A percentile compares a stretch with the other conserved stretches of the same genome.
Evolutionary conservation across 345 rosid species (phyloP).

Genomic region (Reutealis trisperma): DNA sequence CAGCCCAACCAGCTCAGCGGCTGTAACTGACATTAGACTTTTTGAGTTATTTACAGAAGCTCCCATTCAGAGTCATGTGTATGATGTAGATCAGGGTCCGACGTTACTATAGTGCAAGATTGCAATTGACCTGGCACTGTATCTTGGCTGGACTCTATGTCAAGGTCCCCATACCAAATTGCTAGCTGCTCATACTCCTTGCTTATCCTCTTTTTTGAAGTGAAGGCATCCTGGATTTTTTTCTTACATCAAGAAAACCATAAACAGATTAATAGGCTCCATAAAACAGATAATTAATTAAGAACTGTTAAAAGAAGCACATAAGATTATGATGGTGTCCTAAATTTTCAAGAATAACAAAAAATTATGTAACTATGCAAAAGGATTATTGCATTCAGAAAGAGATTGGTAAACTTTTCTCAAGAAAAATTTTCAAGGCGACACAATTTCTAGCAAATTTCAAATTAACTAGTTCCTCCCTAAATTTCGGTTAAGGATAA

Average conservation of each 20-base stretch:
- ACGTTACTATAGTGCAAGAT: constrained; percentile 15
- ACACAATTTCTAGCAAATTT: neutral
- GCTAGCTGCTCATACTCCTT: constrained; percentile 82
- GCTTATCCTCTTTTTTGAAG: constrained; percentile 49
- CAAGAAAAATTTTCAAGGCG: neutral
- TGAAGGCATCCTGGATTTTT: constrained; percentile 64
- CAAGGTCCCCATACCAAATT: constrained; percentile 70
- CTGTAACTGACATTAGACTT: neutral
- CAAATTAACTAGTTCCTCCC: too few relatives aligned
- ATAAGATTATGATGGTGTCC: neutral
- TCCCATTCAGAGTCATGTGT: constrained; percentile 62
- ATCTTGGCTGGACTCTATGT: constrained; percentile 38
- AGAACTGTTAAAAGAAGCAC: neutral
- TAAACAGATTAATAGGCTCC: neutral
- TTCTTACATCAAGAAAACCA: constrained; percentile 41
- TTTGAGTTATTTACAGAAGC: constrained; percentile 43
- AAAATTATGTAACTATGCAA: neutral
- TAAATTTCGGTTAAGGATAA: too few relatives aligned
- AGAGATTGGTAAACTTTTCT: neutral
- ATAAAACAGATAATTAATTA: neutral
- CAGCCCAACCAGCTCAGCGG: constrained; percentile 1
- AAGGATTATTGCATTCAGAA: neutral
- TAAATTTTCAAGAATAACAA: neutral
- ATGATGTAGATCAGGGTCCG: constrained; percentile 19
- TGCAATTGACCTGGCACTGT: constrained; percentile 19